Evolutionary conservation across 495 filamentous ascomycete species (phyloP).

Genomic region (Neurospora tetrasperma): DNA sequence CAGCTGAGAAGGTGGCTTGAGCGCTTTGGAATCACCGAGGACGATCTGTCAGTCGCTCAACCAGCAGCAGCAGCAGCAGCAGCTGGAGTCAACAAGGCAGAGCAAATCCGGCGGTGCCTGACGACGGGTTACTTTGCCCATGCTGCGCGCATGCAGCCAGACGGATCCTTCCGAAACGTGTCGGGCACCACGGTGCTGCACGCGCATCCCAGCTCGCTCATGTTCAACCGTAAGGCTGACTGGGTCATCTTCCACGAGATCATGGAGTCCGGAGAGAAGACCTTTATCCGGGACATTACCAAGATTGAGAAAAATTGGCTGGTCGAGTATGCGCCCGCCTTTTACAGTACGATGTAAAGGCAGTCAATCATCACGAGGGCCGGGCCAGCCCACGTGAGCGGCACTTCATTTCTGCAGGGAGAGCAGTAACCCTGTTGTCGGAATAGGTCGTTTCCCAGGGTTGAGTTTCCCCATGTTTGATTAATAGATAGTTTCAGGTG

Average conservation of each 20-base stretch:
- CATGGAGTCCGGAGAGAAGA: constrained; percentile 84
- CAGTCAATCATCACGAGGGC: neutral
- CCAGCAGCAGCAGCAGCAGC: neutral
- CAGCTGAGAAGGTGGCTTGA: constrained; percentile 85
- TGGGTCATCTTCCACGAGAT: constrained; percentile 98
- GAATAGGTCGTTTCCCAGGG: neutral
- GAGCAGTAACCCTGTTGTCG: neutral
- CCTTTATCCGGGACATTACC: constrained; percentile 81
- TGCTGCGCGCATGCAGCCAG: constrained; percentile 89
- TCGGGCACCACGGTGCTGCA: constrained; percentile 63
- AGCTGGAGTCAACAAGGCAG: constrained; percentile 36
- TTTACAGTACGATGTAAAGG: constrained; percentile 51
- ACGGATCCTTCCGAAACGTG: constrained; percentile 81
- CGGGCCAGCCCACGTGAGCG: neutral
- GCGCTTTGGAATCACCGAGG: constrained; percentile 64
- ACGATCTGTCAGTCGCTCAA: constrained; percentile 36
- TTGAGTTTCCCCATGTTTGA: neutral
- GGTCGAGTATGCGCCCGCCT: constrained; percentile 77
- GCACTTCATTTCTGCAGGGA: neutral
- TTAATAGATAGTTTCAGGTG: neutral
- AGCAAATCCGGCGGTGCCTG: constrained; percentile 75
- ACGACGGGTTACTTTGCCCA: constrained; percentile 92
- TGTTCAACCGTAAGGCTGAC: constrained; percentile 97
- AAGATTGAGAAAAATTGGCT: constrained; percentile 89
- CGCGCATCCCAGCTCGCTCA: constrained; percentile 85